Conservation (phyloP, 495 filamentous ascomycete genomes). For the Pyronema domesticum region DNA sequence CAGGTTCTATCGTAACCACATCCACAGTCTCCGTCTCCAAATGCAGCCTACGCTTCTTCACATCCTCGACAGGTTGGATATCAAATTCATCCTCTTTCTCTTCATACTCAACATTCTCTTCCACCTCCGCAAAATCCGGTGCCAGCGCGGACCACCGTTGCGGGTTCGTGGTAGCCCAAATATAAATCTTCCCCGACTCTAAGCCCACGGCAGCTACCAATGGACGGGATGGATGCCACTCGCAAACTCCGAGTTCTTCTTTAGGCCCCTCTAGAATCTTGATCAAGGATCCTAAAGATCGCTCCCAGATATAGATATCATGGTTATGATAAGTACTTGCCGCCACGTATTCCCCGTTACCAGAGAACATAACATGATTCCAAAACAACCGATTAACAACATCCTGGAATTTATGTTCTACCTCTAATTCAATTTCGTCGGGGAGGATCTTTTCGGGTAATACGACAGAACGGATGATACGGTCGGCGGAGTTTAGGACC, state of each 20-base stretch:
- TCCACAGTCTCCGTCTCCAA: conserved; percentile 73
- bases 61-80: conserved; percentile 86
- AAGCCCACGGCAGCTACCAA: conserved; percentile 77
- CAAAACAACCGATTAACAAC: conserved; percentile 85
- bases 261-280: conserved; percentile 91
- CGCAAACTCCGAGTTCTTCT: conserved; percentile 83
- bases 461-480: conserved; percentile 77
- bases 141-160: conserved; percentile 95
- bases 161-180: conserved; percentile 80
- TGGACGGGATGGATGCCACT: conserved; percentile 90
- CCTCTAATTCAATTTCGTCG: conserved; percentile 59
- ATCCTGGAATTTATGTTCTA: conserved; percentile 97
- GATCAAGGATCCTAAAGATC: conserved; percentile 76
- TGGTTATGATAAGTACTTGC: conserved; percentile 94
- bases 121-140: conserved; percentile 90
- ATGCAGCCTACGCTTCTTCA: conserved; percentile 76
- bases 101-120: conserved; percentile 93
- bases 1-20: conserved; percentile 55
- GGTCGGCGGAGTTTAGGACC: conserved; percentile 76
- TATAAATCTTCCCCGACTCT: conserved; percentile 73
- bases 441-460: conserved; percentile 44
- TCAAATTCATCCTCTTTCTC: conserved; percentile 96
- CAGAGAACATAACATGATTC: conserved; percentile 90
- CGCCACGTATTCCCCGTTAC: conserved; percentile 78
- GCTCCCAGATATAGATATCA: conserved; percentile 97